Conservation (phyloP, 805 yeast species). For the Wickerhamomyces bisporus region DNA sequence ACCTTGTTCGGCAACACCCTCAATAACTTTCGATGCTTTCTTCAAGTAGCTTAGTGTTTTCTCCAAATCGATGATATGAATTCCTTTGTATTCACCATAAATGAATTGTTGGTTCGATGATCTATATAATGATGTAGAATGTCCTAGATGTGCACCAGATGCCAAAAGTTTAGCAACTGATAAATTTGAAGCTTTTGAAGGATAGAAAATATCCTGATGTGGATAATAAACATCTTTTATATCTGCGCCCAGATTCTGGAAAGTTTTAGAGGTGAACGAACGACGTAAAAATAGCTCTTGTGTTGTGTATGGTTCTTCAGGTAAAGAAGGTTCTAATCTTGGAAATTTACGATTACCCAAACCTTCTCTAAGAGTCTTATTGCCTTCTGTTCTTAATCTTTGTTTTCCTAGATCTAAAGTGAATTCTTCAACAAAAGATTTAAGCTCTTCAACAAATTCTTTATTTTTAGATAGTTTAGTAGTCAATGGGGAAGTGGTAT, state of each 20-base stretch:
- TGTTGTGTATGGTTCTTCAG: constrained; percentile 60
- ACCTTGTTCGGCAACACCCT: constrained; percentile 77
- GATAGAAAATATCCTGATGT: constrained; percentile 55
- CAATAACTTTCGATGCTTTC: constrained; percentile 79
- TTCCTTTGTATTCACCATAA: constrained; percentile 84
- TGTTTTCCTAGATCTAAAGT: constrained; percentile 14
- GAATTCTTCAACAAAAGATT: constrained; percentile 18
- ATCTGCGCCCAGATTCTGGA: constrained; percentile 60
- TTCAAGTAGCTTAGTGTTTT: constrained; percentile 71
- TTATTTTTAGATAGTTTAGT: constrained; percentile 15
- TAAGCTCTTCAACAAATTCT: constrained; percentile 16
- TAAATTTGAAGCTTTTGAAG: constrained; percentile 50
- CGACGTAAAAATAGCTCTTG: constrained; percentile 79
- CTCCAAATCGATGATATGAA: constrained; percentile 86
- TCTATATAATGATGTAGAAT: constrained; percentile 73
- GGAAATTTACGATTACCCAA: constrained; percentile 41
- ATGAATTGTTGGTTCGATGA: constrained; percentile 81
- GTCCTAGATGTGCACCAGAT: constrained; percentile 94
- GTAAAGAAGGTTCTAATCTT: constrained; percentile 54
- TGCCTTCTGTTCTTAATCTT: constrained; percentile 7
- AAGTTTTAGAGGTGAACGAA: constrained; percentile 49
- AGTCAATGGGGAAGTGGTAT: constrained; percentile 13
- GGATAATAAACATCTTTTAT: constrained; percentile 63
- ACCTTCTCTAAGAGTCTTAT: background rate
- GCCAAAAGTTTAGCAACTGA: constrained; percentile 72